These are phyloP conservation scores for Blastomyces silverae DNA, from an alignment of 2,329 filamentous ascomycete species.

Conservation along the genomic window DNA sequence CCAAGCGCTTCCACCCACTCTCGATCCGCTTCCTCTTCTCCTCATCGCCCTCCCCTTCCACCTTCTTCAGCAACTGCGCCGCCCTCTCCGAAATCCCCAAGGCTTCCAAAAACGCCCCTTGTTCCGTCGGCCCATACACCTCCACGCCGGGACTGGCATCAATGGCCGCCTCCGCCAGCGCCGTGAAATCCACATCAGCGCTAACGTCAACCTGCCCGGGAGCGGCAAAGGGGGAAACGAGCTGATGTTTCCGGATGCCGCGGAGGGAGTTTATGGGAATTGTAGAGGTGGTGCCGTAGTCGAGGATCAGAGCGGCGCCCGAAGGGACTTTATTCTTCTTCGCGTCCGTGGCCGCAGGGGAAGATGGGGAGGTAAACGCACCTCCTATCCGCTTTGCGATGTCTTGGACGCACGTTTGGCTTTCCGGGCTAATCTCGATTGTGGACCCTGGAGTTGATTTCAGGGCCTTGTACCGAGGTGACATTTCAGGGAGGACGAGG, in stretches of 20 bases:
- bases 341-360: conserved; percentile 34
- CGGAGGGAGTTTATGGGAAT: conserved; percentile 85
- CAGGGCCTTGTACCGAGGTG: conserved; percentile 68
- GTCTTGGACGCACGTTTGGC: conserved; percentile 68
- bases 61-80: conserved; percentile 54
- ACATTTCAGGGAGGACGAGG: conserved; percentile 75
- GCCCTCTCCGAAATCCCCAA: conserved; percentile 82
- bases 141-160: conserved; percentile 72
- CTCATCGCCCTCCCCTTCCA: conserved; percentile 34
- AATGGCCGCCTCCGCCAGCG: conserved; percentile 73
- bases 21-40: conserved; percentile 58
- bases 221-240: conserved; percentile 69
- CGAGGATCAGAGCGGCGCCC: conserved; percentile 88
- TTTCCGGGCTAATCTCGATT: conserved; percentile 87
- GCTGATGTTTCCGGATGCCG: conserved; percentile 71
- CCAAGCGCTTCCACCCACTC: conserved; percentile 68
- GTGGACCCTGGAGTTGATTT: conserved; percentile 61
- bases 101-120: conserved; percentile 67
- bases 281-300: conserved; percentile 75
- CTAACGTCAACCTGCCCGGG: conserved; percentile 82
- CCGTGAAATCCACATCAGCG: conserved; percentile 88
- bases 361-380: conserved; percentile 17
- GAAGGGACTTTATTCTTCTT: conserved; percentile 54
- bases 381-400: conserved; percentile 83
- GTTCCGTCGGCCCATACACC: conserved; percentile 84